Base-by-base conservation (phyloP, 179 eudicot genomes). In the Beta corolliflora region DNA sequence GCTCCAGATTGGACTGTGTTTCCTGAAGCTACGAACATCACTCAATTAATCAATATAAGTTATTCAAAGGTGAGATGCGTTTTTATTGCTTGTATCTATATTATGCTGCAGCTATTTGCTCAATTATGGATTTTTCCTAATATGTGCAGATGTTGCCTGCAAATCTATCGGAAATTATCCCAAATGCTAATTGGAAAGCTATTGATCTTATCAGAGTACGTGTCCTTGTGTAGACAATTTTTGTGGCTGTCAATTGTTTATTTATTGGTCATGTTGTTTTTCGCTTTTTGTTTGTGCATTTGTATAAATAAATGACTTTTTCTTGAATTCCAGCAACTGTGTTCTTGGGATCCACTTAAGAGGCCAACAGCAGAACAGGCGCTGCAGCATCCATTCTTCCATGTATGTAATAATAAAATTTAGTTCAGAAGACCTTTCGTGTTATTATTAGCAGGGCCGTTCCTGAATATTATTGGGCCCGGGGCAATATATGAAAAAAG, bases 281-380 rank as follows among this genome's bases (percentile, higher is more conserved):
- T 66, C 73, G 4, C 3, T 41, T 66, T 14, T 75, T 59, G 5
- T 58, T 25, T 77, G 64, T 29, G 74, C 66, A 9, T 55, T 55
- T 64, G 45, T 29, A 31, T 56, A 77, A 71, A 61, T 45, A 31
- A 56, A n/a, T 67, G 76, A 65, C 72, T 65, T n/a, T 78, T 55
- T 64, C 50, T 77, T 68, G 45, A 52, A 36, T 46, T 4, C 71
- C 89, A 94, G 98, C 92, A 86, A 88, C 93, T 95, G 41, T 94
- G 91, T 81, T 91, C 94, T 56, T 96, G 99, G 99, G 98, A 96
- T 84, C 97, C 99, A 74, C 78, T 79, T 64, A 90, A 83, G 82
- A 93, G 99, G 86, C 99, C 99, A 83, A 94, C 99, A 70, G 97
- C 99, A 55, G 97, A 92, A n/a, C 92, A 94, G 75, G 87, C 90